Base-by-base conservation (phyloP, 192 early-diverging fungal genomes). In the Rhizophagus clarus region DNA sequence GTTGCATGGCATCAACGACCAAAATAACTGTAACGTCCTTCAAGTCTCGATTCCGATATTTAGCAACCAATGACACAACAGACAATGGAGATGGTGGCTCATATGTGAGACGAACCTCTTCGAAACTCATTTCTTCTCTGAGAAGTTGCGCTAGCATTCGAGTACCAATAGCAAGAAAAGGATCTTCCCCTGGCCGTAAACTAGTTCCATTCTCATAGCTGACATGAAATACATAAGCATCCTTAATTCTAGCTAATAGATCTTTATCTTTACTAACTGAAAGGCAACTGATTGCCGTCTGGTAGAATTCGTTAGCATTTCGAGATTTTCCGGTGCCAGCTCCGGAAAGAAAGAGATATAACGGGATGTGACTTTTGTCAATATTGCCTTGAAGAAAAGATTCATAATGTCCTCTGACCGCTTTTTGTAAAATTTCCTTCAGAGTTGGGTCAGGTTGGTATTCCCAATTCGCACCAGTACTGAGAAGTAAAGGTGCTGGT, bases 241-340 rank as follows among this genome's bases (percentile, higher is more conserved):
- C 42, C 26, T 68, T 62, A 22, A 77, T 45, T 28, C 31, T 70
- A 66, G 61, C 31, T 17, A 67, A 67, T 61, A 77, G 66, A 11
- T 69, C 76, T 56, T 56, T n/a, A 77, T 77, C 62, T 72, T 72
- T 34, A 29, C 29, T 7, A 29, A 20, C 76, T 67, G 62, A 62
- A 26, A 77, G 45, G 69, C 61, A 77, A 14, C 5, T 17, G 9
- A 77, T 68, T 77, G 66, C 76, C 26, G 66, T 77, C 17, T 68
- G 22, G 34, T 69, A 9, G 45, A 77, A 77, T 72, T 80, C 79
- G 12, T 32, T 42, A 72, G 77, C 77, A 42, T 71, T 79, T 67
- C 77, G 71, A 79, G 71, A 79, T 71, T 80, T 80, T 80, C 79
- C 79, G 22, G 42, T 79, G 7, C 78, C 68, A 72, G 78, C 68